Base-by-base conservation (phyloP, 2,329 filamentous ascomycete genomes). In the Harringtonia aguacate region DNA sequence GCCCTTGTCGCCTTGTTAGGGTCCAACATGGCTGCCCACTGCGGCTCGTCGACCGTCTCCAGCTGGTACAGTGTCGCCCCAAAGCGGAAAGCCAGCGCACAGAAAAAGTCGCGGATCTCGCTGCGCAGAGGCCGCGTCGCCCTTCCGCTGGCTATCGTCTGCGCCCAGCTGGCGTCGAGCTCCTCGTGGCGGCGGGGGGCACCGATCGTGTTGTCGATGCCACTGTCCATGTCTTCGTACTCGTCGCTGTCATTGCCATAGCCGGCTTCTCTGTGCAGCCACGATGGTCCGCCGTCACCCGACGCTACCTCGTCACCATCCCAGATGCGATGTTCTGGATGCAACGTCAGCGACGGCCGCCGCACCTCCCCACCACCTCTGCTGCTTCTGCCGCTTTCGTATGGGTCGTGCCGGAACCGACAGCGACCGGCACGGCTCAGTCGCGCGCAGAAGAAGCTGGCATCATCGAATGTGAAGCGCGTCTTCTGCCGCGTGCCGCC, bases 261-360 rank as follows among this genome's bases (percentile, higher is more conserved):
- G 17, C 17, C 10, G 10, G 3, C 38, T 15, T 21, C 6, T 12
- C 29, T 18, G n/a, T 12, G 4, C 27, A 45, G 29, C 46, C 46
- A 47, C 28, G 40, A 34, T 17, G 29, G 36, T 29, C 27, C 37
- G 20, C 14, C n/a, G 30, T 28, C 34, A 10, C 24, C 36, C 14
- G 12, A 17, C 21, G 29, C 20, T 14, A n/a, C 14, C 4, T 36
- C 12, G 17, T 18, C n/a, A 4, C 38, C 27, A 21, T 30, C 34
- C 21, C 45, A 42, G 8, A 50, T 33, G 28, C 48, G 57, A 35
- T 61, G 47, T 44, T 64, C 61, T 1, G 61, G 61, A 45, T 59
- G 56, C 46, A 55, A 52, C 8, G 55, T 42, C 39, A 50, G 46
- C 2, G 24, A 1, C 0, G 60, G 58, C 3, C 60, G 56, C 44